A percentile compares a stretch with the other conserved stretches of the same genome.
phyloP scores from a whole-genome alignment of 1,139 yeast species.

The Meyerozyma guilliermondii region DNA sequence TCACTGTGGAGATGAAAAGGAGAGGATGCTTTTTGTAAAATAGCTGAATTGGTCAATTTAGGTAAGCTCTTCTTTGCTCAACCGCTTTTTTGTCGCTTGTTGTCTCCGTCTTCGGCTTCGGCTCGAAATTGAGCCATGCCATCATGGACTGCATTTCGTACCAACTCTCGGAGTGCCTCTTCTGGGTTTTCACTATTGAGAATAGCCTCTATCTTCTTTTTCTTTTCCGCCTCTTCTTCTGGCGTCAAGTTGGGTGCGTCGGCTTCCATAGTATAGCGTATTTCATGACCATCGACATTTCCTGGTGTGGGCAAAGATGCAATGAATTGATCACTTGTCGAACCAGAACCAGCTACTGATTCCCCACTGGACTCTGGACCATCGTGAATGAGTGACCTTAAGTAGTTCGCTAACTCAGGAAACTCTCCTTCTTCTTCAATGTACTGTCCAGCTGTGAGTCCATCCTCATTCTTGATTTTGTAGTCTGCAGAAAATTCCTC shows the following conservation, averaged over 20 bases:
- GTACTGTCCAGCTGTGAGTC: slow-evolving; percentile 62
- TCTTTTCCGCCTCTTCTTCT: slow-evolving; percentile 48
- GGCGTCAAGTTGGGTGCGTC: slow-evolving; percentile 25
- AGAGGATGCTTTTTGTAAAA: no score
- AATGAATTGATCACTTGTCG: slow-evolving; percentile 10
- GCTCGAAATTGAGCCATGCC: slow-evolving; percentile 30
- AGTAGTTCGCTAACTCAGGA: slow-evolving; percentile 68
- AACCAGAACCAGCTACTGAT: slow-evolving; percentile 3
- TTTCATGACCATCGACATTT: slow-evolving; percentile 44
- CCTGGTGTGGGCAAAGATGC: slow-evolving; percentile 38
- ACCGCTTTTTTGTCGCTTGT: slow-evolving; percentile 4
- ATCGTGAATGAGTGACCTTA: slow-evolving; percentile 45
- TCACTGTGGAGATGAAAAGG: background rate
- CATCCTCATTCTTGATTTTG: slow-evolving; percentile 61
- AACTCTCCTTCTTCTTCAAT: slow-evolving; percentile 82
- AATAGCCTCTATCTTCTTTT: slow-evolving; percentile 63
- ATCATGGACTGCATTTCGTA: slow-evolving; percentile 59
- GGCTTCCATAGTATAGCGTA: slow-evolving; percentile 53
- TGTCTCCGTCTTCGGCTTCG: slow-evolving; percentile 10
- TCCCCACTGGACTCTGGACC: slow-evolving; percentile 10
- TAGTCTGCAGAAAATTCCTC: slow-evolving; percentile 65
- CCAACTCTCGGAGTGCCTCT: slow-evolving; percentile 65
- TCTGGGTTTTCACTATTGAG: slow-evolving; percentile 75
- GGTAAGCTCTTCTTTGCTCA: background rate
- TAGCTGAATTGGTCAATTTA: background rate